A percentile compares a stretch with the other conserved stretches of the same genome.
Conservation (phyloP, 1,139 yeast genomes). For the Lizanozyma gosingica region DNA sequence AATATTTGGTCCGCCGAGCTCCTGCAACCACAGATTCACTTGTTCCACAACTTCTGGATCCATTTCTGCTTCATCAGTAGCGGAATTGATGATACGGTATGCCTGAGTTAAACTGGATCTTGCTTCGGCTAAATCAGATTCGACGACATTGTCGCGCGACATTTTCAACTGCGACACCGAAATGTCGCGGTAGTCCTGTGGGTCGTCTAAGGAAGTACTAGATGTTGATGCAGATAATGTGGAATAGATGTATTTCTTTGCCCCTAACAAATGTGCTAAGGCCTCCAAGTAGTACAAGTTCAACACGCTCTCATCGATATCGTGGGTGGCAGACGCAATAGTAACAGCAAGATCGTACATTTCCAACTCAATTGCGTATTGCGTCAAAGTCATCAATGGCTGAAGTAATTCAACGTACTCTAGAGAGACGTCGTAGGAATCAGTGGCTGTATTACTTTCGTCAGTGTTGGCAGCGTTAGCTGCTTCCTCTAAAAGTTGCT, state of each 20-base stretch:
- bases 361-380: slow-evolving; percentile 72
- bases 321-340: slow-evolving; percentile 54
- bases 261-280: slow-evolving; percentile 55
- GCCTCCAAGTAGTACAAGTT: slow-evolving; percentile 81
- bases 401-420: slow-evolving; percentile 58
- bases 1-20: slow-evolving; percentile 52
- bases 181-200: slow-evolving; percentile 27
- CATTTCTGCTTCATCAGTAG: slow-evolving; percentile 38
- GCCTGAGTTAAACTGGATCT: slow-evolving; percentile 50
- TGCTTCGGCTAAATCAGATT: slow-evolving; percentile 33
- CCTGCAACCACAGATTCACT: slow-evolving; percentile 38
- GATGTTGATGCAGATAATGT: slow-evolving; percentile 5
- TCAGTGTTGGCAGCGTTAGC: slow-evolving; percentile 16
- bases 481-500: slow-evolving; percentile 39
- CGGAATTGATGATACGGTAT: slow-evolving; percentile 32
- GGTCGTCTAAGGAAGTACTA: slow-evolving; percentile 6
- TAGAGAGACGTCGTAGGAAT: slow-evolving; percentile 31
- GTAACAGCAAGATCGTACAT: slow-evolving; percentile 55
- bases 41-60: slow-evolving; percentile 50
- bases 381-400: slow-evolving; percentile 61
- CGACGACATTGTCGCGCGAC: slow-evolving; percentile 19
- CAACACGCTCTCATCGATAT: slow-evolving; percentile 72
- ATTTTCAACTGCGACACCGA: slow-evolving; percentile 34
- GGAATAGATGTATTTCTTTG: slow-evolving; percentile 39
- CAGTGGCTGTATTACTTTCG: slow-evolving; percentile 15